Evolutionary conservation across 2,329 filamentous ascomycete species (phyloP), one percentile per base, ranked within the genome.

Genomic region (Fonsecaea erecta): DNA sequence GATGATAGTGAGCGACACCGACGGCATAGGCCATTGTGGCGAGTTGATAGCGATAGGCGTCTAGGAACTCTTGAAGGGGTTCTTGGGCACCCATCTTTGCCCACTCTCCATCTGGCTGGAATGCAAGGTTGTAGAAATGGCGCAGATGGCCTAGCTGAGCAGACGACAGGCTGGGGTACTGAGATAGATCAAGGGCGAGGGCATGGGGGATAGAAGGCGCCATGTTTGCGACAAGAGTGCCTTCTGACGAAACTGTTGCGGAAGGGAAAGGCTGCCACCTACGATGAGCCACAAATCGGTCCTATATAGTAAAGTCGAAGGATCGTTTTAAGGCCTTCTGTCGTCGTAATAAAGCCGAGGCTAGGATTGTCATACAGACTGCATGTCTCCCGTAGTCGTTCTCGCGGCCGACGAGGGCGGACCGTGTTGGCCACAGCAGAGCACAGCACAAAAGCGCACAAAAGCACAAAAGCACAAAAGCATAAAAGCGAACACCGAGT

Each of bases 21-120:
- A 75, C 66, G 2, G 74, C 78, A 62, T 81, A 81, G 18, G 74
- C 71, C 75, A 80, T 80, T 2, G 74, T 77, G 0, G 78, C 77
- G 14, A 81, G 65, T 65, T 80, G 77, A 65, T 80, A 81, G 9
- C 78, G 76, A 53, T 77, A 66, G 26, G 64, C 64, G 48, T 69
- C 67, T 16, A 64, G 56, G 59, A 73, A 79, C 61, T 81, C 80
- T 64, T 81, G 77, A 12, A 68, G 71, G 5, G 75, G 74, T 12
- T 80, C 76, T 18, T 58, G 56, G n/a, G 61, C 30, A 2, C 64
- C 67, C 57, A 69, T 64, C 32, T 62, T 62, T 16, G 35, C 28
- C 67, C 67, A 69, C 48, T 69, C 67, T 59, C 67, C 67, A 60
- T 69, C 67, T 24, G 58, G 61, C n/a, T 69, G 67, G n/a, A 48